A percentile compares a stretch with the other conserved stretches of the same genome.
phyloP scores from a whole-genome alignment of 805 yeast species.

The Ogataea minuta region DNA sequence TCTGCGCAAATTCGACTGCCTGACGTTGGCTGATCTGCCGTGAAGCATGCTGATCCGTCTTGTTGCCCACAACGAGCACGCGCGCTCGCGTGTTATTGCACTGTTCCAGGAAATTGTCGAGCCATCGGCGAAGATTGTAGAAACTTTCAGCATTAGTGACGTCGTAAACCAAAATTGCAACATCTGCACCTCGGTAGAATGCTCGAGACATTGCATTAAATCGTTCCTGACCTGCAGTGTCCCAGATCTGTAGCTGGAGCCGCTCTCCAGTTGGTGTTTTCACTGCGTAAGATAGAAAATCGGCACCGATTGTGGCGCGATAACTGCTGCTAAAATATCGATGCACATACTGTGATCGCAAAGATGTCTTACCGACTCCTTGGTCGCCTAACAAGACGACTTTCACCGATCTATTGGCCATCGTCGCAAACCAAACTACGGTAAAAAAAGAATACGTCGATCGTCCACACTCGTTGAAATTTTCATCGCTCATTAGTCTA shows the following conservation, averaged over 20 bases:
- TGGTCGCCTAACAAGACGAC: slow-evolving; percentile 58
- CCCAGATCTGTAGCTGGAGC: slow-evolving; percentile 69
- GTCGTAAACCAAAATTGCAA: slow-evolving; percentile 53
- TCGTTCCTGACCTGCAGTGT: slow-evolving; percentile 94
- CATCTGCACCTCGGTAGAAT: slow-evolving; percentile 59
- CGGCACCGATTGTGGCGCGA: slow-evolving; percentile 60
- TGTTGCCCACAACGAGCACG: slow-evolving; percentile 53
- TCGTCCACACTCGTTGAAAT: slow-evolving; percentile 3
- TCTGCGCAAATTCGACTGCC: slow-evolving; percentile 29
- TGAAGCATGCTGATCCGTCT: slow-evolving; percentile 37
- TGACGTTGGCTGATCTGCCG: slow-evolving; percentile 33
- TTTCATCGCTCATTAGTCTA: slow-evolving; percentile 1
- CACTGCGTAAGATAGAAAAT: slow-evolving; percentile 46
- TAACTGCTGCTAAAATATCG: slow-evolving; percentile 55
- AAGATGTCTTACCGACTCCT: slow-evolving; percentile 59
- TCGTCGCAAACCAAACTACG: background rate
- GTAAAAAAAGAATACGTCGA: slow-evolving; percentile 2
- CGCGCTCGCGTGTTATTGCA: slow-evolving; percentile 48
- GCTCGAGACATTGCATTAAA: slow-evolving; percentile 62
- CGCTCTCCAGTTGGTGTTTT: slow-evolving; percentile 17
- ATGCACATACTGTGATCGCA: slow-evolving; percentile 53
- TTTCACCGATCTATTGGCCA: slow-evolving; percentile 34
- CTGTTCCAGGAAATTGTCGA: slow-evolving; percentile 45
- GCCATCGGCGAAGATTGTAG: slow-evolving; percentile 44
- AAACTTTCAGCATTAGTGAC: slow-evolving; percentile 51